These are phyloP conservation scores for Saitozyma sp. DNA, from an alignment of 768 basidiomycete species.

Conservation along the genomic window DNA sequence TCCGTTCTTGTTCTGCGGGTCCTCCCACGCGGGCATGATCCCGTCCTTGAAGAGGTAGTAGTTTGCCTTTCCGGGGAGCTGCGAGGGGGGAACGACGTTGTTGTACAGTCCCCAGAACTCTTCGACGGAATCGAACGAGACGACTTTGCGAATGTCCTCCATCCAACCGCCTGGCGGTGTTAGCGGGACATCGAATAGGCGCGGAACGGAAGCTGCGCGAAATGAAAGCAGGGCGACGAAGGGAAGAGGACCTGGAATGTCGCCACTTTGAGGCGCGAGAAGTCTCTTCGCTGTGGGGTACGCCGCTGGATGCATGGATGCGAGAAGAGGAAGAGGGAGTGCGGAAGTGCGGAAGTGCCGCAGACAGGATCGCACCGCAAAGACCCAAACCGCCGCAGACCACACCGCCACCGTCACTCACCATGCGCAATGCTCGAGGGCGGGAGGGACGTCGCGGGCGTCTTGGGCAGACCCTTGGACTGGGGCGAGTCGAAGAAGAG, in stretches of 20 bases:
- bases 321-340: too few species aligned
- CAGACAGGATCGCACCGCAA: too few species aligned
- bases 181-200: not conserved
- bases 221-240: not conserved
- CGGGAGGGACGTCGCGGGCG: conserved; percentile 60
- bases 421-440: conserved; percentile 54
- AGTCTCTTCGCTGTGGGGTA: too few species aligned
- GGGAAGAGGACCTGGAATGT: not conserved
- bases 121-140: conserved; percentile 93
- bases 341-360: too few species aligned
- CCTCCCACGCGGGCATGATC: conserved; percentile 97
- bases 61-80: conserved; percentile 92
- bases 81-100: conserved; percentile 93
- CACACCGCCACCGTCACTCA: conserved; percentile 6
- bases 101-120: conserved; percentile 99
- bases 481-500: conserved; percentile 96
- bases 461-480: conserved; percentile 71
- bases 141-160: conserved; percentile 97
- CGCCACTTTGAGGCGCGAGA: too few species aligned
- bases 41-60: conserved; percentile 99
- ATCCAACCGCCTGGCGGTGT: conserved; percentile 79
- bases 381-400: too few species aligned
- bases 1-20: conserved; percentile 91
- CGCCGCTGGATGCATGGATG: too few species aligned
- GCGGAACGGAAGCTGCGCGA: too few species aligned